phyloP scores from a whole-genome alignment of 352 stramenopile species.

The Globisporangium spinosum region DNA sequence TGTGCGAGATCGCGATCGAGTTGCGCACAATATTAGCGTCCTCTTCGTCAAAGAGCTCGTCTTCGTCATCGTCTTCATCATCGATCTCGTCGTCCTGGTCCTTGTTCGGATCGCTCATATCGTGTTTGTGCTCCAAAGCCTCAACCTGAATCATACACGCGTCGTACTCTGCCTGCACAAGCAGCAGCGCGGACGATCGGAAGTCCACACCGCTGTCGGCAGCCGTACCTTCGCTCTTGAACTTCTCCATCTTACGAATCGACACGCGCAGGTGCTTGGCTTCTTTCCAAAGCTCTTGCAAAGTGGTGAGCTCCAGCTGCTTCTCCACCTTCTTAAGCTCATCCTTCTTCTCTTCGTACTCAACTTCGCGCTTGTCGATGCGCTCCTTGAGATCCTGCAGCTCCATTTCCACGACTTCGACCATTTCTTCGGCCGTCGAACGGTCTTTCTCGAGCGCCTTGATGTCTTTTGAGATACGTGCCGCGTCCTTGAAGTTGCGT shows the following conservation, averaged over 20 bases:
- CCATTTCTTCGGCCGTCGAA: constrained; percentile 72
- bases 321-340: constrained; percentile 76
- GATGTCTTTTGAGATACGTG: constrained; percentile 83
- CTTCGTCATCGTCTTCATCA: constrained; percentile 46
- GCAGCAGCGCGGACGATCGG: constrained; percentile 52
- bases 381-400: constrained; percentile 72
- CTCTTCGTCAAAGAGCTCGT: constrained; percentile 41
- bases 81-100: constrained; percentile 51
- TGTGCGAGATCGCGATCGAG: constrained; percentile 6
- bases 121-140: constrained; percentile 69
- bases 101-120: constrained; percentile 45
- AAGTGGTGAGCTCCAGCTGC: constrained; percentile 55
- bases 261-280: constrained; percentile 52
- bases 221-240: constrained; percentile 57
- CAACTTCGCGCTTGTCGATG: constrained; percentile 60
- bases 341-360: constrained; percentile 76
- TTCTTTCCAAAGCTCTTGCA: constrained; percentile 81
- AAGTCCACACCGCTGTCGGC: constrained; percentile 63
- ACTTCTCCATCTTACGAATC: constrained; percentile 64
- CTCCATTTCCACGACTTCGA: constrained; percentile 81
- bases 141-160: constrained; percentile 60
- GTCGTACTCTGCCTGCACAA: constrained; percentile 79
- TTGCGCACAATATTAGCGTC: constrained; percentile 22
- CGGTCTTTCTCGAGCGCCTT: constrained; percentile 85
- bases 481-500: constrained; percentile 87